Percentiles rank a stretch among this genome's conserved stretches.
Conservation (phyloP, 2,329 filamentous ascomycete genomes). For the Pseudogymnoascus sp. region DNA sequence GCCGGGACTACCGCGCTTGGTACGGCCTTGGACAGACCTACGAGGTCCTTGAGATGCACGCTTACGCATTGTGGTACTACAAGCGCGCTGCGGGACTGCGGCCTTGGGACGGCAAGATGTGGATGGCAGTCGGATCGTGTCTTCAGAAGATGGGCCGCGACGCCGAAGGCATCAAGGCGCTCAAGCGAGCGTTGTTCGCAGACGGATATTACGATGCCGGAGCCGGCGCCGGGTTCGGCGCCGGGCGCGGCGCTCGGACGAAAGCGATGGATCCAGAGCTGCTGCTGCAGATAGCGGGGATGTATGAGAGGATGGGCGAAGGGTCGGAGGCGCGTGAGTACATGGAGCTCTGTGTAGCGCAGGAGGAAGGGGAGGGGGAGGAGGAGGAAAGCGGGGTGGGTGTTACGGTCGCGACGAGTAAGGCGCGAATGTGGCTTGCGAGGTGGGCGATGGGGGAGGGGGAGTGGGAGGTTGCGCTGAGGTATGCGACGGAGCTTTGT, state of each 20-base stretch:
- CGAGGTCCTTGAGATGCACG: slow-evolving; percentile 95
- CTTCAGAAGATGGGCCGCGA: slow-evolving; percentile 81
- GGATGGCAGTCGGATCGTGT: slow-evolving; percentile 90
- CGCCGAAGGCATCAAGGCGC: slow-evolving; percentile 86
- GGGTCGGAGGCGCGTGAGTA: slow-evolving; percentile 78
- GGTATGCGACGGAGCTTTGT: slow-evolving; percentile 81
- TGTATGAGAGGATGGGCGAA: slow-evolving; percentile 77
- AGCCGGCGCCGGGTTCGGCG: slow-evolving; percentile 33
- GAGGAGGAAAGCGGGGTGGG: slow-evolving; percentile 33
- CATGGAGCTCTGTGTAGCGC: slow-evolving; percentile 91
- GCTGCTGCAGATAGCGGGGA: slow-evolving; percentile 76
- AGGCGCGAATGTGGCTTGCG: slow-evolving; percentile 89
- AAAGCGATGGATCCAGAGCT: slow-evolving; percentile 77
- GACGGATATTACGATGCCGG: slow-evolving; percentile 76
- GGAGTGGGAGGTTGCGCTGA: slow-evolving; percentile 68
- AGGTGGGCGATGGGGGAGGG: slow-evolving; percentile 67
- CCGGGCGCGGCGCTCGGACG: slow-evolving; percentile 39
- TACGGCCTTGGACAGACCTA: slow-evolving; percentile 96
- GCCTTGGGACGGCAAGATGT: slow-evolving; percentile 98
- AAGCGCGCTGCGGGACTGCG: slow-evolving; percentile 86
- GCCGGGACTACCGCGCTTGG: slow-evolving; percentile 95
- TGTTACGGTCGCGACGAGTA: slow-evolving; percentile 84
- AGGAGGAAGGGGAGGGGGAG: slow-evolving; percentile 65
- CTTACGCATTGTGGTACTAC: slow-evolving; percentile 95
- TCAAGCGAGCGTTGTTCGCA: slow-evolving; percentile 84